A percentile compares a stretch with the other conserved stretches of the same genome.
Conservation (phyloP, 2,329 filamentous ascomycete genomes). For the Zalaria obscura region DNA sequence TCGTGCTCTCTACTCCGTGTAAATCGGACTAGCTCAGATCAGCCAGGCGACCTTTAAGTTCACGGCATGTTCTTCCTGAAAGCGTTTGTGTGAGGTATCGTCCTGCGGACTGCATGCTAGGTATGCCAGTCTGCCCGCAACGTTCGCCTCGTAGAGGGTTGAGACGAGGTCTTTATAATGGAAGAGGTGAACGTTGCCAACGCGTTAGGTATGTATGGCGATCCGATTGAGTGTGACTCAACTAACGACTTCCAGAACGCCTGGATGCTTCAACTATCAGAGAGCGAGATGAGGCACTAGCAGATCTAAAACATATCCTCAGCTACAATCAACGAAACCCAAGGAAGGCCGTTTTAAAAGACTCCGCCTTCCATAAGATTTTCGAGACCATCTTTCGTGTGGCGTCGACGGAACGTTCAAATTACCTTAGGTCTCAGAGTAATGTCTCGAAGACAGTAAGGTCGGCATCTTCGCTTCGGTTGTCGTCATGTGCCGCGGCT, state of each 20-base stretch:
- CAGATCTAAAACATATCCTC: slow-evolving; percentile 42
- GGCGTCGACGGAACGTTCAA: slow-evolving; percentile 51
- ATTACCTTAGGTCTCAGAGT: slow-evolving; percentile 33
- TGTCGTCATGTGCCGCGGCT: slow-evolving; percentile 56
- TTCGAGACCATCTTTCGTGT: slow-evolving; percentile 68
- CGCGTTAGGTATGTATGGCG: slow-evolving; percentile 16
- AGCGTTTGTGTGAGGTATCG: too few relatives aligned
- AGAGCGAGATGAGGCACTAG: slow-evolving; percentile 37
- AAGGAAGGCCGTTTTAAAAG: slow-evolving; percentile 39
- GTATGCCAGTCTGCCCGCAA: too few relatives aligned
- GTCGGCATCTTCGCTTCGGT: slow-evolving; percentile 32
- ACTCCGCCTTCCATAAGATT: slow-evolving; percentile 68
- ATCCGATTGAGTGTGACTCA: background rate
- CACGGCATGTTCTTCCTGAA: too few relatives aligned
- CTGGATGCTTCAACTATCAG: slow-evolving; percentile 28
- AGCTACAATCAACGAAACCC: slow-evolving; percentile 34
- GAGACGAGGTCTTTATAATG: slow-evolving; percentile 15
- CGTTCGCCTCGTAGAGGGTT: too few relatives aligned
- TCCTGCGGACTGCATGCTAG: too few relatives aligned
- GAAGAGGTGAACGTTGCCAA: slow-evolving; percentile 24
- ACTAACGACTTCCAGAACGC: slow-evolving; percentile 13
- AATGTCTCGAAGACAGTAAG: slow-evolving; percentile 28
- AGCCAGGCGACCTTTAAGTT: too few relatives aligned
- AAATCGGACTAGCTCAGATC: too few relatives aligned
- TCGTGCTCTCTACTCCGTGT: too few relatives aligned